Evolutionary conservation across 1,284 basidiomycete species (phyloP), one percentile per base, ranked within the genome.

Genomic region (Wallemia mellicola): DNA sequence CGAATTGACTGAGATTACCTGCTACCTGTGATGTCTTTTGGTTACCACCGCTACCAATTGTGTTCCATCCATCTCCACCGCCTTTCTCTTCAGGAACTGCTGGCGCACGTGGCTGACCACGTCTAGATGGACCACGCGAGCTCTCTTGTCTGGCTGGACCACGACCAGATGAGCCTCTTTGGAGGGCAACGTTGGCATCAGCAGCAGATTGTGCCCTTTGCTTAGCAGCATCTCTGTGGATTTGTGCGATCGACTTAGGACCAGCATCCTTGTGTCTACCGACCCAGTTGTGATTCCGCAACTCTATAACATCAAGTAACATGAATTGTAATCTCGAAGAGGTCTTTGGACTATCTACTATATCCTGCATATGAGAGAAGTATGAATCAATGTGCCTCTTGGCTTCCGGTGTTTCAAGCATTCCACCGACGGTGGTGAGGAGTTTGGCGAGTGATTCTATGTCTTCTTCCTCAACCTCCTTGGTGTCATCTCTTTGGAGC

Each of bases 401-500:
- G 54, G 84, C 84, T 74, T 86, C 88, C 24, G 71, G 70, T 0
- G 78, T 79, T 67, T 96, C 91, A 62, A 94, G 77, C 48, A 78
- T 74, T 62, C 76, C 75, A 59, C 92, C 92, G 61, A 95, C 86
- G 5, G 89, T 96, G 54, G 81, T 78, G 62, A 96, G 72, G 60
- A 96, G 77, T 71, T 89, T 88, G 76, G 87, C 94, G 63, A 95
- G 77, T 58, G 83, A 87, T 75, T 96, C 92, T 64, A 96, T 85
- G 68, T 96, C 89, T 72, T 95, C 92, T 72, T 96, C 92, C 22
- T 48, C 38, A 22, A 48, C n/a, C 68, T 95, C 88, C 0, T 91
- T 91, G 67, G 86, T 85, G 62, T 86, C 81, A 61, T 91, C 83
- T 68, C 95, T 94, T 63, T 81, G 79, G 26, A 96, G 76, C 5